Percentiles rank a stretch among this genome's conserved stretches.
Conservation (phyloP, 73 alveolate species). For the Paramecium sexaurelia region DNA sequence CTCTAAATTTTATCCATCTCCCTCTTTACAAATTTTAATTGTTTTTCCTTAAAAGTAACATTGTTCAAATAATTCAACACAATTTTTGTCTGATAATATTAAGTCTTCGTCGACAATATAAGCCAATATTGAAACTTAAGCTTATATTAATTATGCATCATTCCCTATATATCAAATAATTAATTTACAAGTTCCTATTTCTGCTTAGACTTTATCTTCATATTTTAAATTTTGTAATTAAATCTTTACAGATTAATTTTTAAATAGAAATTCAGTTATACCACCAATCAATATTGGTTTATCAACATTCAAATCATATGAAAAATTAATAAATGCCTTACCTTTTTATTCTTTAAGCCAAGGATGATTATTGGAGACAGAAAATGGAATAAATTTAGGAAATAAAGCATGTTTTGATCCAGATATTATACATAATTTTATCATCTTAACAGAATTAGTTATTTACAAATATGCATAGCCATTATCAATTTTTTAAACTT, state of each 20-base stretch:
- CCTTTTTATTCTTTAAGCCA: background rate
- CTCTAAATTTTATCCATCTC: background rate
- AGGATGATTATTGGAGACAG: background rate
- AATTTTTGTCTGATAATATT: background rate
- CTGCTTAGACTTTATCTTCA: slow-evolving; percentile 1
- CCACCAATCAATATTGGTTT: background rate
- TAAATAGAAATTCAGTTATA: background rate
- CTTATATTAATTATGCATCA: background rate
- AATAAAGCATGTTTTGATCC: background rate
- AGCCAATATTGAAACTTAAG: background rate
- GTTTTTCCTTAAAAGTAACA: slow-evolving; percentile 2
- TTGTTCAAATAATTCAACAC: slow-evolving; percentile 18
- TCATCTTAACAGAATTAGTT: background rate
- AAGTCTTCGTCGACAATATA: background rate
- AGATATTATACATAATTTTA: background rate
- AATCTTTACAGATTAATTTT: background rate
- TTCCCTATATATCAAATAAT: background rate
- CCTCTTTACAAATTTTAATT: background rate
- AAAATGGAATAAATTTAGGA: slow-evolving; percentile 15
- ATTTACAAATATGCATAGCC: background rate
- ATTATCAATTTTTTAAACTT: background rate
- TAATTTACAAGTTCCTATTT: slow-evolving; percentile 8
- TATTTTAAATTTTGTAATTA: background rate
- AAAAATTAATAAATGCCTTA: background rate
- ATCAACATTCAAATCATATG: background rate